Evolutionary conservation across 768 basidiomycete genomes (phyloP).

Genomic region (Lentinula sp.): DNA sequence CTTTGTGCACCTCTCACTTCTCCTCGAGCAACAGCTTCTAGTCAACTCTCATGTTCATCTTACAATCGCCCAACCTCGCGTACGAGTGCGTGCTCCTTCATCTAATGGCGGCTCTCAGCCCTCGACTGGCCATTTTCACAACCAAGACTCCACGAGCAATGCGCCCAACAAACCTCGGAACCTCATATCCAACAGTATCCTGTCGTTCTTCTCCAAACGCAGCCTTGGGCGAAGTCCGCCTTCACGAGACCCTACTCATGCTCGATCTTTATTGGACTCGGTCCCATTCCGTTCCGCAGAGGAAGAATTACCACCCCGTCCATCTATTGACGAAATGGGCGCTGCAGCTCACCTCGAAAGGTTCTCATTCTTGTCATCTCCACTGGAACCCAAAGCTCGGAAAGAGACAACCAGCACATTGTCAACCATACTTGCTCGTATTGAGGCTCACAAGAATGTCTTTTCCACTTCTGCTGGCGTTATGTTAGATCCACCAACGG

Average conservation of each 20-base stretch:
- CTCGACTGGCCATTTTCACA: conserved; percentile 21
- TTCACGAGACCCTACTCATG: neutral
- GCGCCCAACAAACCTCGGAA: conserved; percentile 9
- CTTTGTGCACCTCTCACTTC: conserved; percentile 49
- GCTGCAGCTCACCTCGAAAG: neutral
- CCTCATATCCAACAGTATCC: conserved; percentile 32
- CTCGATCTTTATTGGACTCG: neutral
- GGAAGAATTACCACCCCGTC: neutral
- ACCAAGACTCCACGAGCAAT: conserved; percentile 8
- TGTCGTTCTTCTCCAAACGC: conserved; percentile 35
- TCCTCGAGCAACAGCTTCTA: conserved; percentile 58
- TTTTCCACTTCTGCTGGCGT: conserved; percentile 40
- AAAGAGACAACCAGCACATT: conserved; percentile 23
- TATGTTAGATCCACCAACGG: conserved; percentile 35
- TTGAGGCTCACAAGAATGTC: conserved; percentile 31
- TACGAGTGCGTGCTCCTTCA: neutral
- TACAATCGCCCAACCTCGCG: conserved; percentile 19
- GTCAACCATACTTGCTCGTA: conserved; percentile 27
- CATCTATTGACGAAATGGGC: neutral
- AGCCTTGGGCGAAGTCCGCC: neutral
- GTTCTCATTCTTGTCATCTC: neutral
- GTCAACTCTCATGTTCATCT: conserved; percentile 43
- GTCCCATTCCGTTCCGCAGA: neutral
- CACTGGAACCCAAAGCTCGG: neutral
- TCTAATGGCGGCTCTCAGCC: neutral